A percentile compares a stretch with the other conserved stretches of the same genome.
These are phyloP conservation scores for Neoboletus subvelutipes DNA, from an alignment of 768 basidiomycete genomes.

Conservation along the genomic window DNA sequence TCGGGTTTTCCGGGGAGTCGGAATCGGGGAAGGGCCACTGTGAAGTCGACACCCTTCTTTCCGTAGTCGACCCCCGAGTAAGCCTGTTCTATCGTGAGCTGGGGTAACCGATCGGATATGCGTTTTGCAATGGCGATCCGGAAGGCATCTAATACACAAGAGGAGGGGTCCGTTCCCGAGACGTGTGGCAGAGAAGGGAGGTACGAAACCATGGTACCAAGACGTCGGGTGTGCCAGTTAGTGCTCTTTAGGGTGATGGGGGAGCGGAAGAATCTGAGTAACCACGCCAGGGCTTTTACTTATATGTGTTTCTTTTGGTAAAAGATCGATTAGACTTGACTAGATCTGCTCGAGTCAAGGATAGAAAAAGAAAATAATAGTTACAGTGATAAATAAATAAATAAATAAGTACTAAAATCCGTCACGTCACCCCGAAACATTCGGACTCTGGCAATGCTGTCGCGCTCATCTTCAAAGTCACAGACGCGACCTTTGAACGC, in stretches of 20 bases:
- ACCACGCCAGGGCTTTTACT: constrained; percentile 7
- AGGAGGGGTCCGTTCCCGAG: constrained; percentile 57
- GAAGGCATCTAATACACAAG: constrained; percentile 73
- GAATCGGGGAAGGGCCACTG: constrained; percentile 89
- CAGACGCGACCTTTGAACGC: constrained; percentile 5
- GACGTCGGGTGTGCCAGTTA: background rate
- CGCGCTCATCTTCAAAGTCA: constrained; percentile 29
- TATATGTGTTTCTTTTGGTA: too few species aligned
- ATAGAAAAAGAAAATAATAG: too few species aligned
- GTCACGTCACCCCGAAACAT: too few species aligned
- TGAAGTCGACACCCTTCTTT: constrained; percentile 93
- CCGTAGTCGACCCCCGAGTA: constrained; percentile 87
- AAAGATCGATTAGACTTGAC: background rate
- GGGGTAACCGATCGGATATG: constrained; percentile 62
- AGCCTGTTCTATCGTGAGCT: constrained; percentile 69
- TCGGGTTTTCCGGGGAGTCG: constrained; percentile 81
- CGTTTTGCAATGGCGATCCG: constrained; percentile 76
- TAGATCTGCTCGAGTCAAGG: background rate
- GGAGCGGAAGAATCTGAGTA: constrained; percentile 4
- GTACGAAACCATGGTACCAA: constrained; percentile 31
- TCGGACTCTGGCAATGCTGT: too few species aligned
- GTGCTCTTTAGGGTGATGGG: background rate
- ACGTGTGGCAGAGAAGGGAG: constrained; percentile 42
- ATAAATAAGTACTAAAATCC: background rate
- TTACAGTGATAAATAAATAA: background rate